Percentiles rank a stretch among this genome's conserved stretches.
These are phyloP conservation scores for Zymoseptoria tritici DNA, from an alignment of 2,329 filamentous ascomycete genomes.

Conservation along the genomic window DNA sequence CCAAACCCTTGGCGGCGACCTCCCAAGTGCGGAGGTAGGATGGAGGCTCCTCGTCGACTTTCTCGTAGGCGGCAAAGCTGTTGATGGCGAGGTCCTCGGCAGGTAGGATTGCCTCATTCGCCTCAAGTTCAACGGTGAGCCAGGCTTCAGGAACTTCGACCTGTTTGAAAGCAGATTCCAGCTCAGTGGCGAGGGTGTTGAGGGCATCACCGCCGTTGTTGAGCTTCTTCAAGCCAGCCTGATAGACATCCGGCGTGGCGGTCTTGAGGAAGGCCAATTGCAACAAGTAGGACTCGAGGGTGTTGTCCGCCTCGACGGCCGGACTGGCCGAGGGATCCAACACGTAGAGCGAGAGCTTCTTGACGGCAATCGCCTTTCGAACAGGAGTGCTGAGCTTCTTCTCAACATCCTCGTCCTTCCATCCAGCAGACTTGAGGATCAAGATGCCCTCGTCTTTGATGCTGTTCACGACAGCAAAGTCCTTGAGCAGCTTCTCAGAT, in stretches of 20 bases:
- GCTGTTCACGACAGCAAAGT: slow-evolving; percentile 57
- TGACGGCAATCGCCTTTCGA: slow-evolving; percentile 63
- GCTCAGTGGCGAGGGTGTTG: slow-evolving; percentile 51
- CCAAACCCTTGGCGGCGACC: slow-evolving; percentile 74
- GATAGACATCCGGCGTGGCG: slow-evolving; percentile 58
- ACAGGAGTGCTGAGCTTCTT: slow-evolving; percentile 69
- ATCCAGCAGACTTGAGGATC: slow-evolving; percentile 60
- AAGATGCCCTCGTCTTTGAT: slow-evolving; percentile 33
- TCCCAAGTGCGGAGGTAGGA: slow-evolving; percentile 69
- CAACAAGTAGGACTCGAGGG: slow-evolving; percentile 58
- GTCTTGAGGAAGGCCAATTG: slow-evolving; percentile 80
- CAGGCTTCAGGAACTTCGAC: slow-evolving; percentile 74
- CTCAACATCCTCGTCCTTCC: slow-evolving; percentile 84
- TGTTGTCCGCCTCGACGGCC: slow-evolving; percentile 57
- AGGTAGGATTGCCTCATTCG: slow-evolving; percentile 45
- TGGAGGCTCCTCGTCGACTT: slow-evolving; percentile 62
- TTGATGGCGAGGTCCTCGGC: slow-evolving; percentile 62
- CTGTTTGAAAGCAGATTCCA: slow-evolving; percentile 63
- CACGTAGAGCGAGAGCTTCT: slow-evolving; percentile 63
- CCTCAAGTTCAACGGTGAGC: slow-evolving; percentile 61
- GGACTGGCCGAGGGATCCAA: slow-evolving; percentile 64
- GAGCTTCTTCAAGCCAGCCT: slow-evolving; percentile 59
- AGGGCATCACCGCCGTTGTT: slow-evolving; percentile 54
- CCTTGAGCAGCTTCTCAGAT: slow-evolving; percentile 69
- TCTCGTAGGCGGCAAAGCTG: slow-evolving; percentile 76